Base-by-base conservation (phyloP, 768 basidiomycete species). In the Trichaptum fuscoviolaceum region DNA sequence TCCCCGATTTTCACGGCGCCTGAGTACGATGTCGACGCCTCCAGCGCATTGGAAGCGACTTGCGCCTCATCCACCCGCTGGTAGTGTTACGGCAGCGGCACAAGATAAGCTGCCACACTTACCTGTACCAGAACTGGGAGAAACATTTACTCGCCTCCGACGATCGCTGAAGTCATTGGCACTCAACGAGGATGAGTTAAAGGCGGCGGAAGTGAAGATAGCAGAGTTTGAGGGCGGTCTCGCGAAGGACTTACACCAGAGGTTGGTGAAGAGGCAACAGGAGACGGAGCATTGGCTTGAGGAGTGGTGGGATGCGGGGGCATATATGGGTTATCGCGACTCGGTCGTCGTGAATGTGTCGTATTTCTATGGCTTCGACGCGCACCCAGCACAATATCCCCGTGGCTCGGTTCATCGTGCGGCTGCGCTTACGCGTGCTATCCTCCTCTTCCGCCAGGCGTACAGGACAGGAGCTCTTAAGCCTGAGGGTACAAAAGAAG, bases 241-340 rank as follows among this genome's bases (percentile, higher is more conserved):
- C 1, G 81, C 80, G 60, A 74, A 72, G 3, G 77, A 82, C 72
- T 81, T 96, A 35, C 95, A 96, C 68, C 73, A 79, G 59, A 77
- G 89, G 30, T 77, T 97, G 66, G 77, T 87, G 68, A 74, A 82
- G 57, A 81, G 85, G 58, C 82, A 85, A 20, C 78, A 77, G 26
- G 82, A 84, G 67, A 84, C 79, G 59, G 80, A 82, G 42, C 91
- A 93, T 71, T 98, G 95, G 95, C 80, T 98, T 26, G 92, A 93
- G 70, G 85, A 92, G 66, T 97, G 96, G 94, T 98, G 96, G 95
- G 95, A 98, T 74, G 89, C 93, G 69, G 75, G 73, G 18, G 92
- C 80, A 0, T 98, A 97, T 73, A 81, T 95, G 71, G 83, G 86
- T 5, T 98, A 95, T 74, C 81, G 95, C 64, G 95, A 96, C 70